Base-by-base conservation (phyloP, 495 filamentous ascomycete genomes). In the Daldinia decipiens region DNA sequence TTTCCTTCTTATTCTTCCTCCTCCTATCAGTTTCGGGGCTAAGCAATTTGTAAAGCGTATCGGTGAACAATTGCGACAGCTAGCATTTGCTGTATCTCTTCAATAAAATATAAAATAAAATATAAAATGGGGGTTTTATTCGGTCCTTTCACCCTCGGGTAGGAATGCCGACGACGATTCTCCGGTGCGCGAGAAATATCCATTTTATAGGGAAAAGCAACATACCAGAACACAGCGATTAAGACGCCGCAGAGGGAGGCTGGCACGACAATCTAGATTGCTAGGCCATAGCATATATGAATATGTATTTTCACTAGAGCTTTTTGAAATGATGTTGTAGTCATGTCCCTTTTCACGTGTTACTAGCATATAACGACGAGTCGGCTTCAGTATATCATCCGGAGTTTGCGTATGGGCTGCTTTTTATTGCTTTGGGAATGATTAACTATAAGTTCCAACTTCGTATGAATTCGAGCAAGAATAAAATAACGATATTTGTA, bases 131-230 rank as follows among this genome's bases (percentile, higher is more conserved):
- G n/a, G n/a, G n/a, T n/a, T n/a, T 27, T 53, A 68, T 65, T 65
- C 56, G 70, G 65, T 53, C 65, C 61, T 65, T 73, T 68, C 70
- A 45, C 17, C 38, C 40, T 38, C 32, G 26, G 21, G 7, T 8
- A 61, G 70, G 70, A 73, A 73, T 73, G 70, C 57, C 45, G 36
- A 51, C 50, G 24, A 65, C 19, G 27, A 60, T 43, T 64, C 29
- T 55, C 59, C 27, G 32, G 15, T 58, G 17, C 40, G 59, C 11
- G 26, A 24, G 36, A 59, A 56, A 63, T 62, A 54, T 21, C 43
- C 12, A 45, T 56, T 40, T 15, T 56, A 24, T 13, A 53, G 17
- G 56, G 53, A 59, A 60, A 64, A 67, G 43, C 47, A 72, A 62
- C 59, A 67, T 72, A 47, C 59, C 63, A 67, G 40, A 40, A 43